Evolutionary conservation across 2,329 filamentous ascomycete genomes (phyloP).

Genomic region (Thelonectria olida): DNA sequence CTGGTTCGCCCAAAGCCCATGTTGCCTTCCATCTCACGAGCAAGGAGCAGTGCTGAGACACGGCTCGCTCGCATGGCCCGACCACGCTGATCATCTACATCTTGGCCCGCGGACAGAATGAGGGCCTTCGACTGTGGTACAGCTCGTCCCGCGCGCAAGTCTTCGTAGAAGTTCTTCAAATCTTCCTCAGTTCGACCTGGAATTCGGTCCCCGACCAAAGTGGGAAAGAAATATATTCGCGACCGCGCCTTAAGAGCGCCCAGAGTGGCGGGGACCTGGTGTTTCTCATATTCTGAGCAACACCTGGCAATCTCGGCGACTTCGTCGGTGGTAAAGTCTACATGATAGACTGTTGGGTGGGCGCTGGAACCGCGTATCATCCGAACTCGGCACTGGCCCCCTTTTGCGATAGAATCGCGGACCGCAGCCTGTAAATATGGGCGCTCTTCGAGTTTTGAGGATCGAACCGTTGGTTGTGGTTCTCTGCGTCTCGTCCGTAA

Average conservation of each 20-base stretch:
- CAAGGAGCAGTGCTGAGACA: slow-evolving; percentile 55
- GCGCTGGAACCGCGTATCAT: background rate
- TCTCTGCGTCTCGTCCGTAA: slow-evolving; percentile 20
- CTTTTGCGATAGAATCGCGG: slow-evolving; percentile 41
- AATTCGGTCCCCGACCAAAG: slow-evolving; percentile 33
- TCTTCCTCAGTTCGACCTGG: slow-evolving; percentile 39
- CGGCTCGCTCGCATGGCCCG: slow-evolving; percentile 31
- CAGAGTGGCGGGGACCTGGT: slow-evolving; percentile 23
- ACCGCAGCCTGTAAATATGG: slow-evolving; percentile 41
- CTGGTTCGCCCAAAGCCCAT: slow-evolving; percentile 53
- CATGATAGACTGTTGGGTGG: slow-evolving; percentile 48
- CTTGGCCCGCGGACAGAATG: slow-evolving; percentile 40
- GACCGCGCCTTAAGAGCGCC: slow-evolving; percentile 33
- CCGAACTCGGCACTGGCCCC: slow-evolving; percentile 24
- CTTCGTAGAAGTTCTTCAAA: slow-evolving; percentile 44
- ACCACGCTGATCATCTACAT: slow-evolving; percentile 17
- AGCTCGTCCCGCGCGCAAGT: slow-evolving; percentile 38
- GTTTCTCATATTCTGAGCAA: slow-evolving; percentile 29
- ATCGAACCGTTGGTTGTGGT: slow-evolving; percentile 24
- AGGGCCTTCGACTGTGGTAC: slow-evolving; percentile 17
- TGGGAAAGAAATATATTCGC: slow-evolving; percentile 33
- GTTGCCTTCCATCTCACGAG: slow-evolving; percentile 59
- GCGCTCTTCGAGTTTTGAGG: slow-evolving; percentile 25
- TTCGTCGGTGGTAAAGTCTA: slow-evolving; percentile 56
- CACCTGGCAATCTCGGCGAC: slow-evolving; percentile 38